Percentiles rank a stretch among this genome's conserved stretches.
phyloP scores from a whole-genome alignment of 257 asterid species.

The Cynanchum wilfordii region DNA sequence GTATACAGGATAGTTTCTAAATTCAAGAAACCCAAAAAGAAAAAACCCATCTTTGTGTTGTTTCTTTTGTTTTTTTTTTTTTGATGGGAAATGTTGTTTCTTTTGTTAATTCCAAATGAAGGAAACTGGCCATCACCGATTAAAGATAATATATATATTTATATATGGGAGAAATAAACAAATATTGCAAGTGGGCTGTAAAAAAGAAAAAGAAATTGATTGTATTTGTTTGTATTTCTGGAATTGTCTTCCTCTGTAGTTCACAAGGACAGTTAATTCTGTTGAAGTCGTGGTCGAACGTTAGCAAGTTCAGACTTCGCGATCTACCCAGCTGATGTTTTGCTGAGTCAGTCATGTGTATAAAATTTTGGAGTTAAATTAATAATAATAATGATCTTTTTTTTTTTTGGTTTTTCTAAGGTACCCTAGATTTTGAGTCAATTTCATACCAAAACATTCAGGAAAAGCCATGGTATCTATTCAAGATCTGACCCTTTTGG shows the following conservation, averaged over 20 bases:
- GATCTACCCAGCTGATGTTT: slow-evolving; percentile 2
- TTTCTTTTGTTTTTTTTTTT: no score
- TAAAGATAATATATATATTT: neutral
- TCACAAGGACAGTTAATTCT: slow-evolving; percentile 27
- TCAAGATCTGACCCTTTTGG: slow-evolving; percentile 33
- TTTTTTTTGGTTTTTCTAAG: neutral
- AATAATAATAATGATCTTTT: neutral
- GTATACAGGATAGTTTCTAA: no score
- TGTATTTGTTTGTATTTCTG: slow-evolving; percentile 12
- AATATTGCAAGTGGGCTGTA: neutral
- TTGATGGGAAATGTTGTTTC: neutral
- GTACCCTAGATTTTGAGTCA: neutral
- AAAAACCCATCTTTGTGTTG: no score
- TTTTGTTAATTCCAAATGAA: neutral
- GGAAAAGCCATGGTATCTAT: neutral
- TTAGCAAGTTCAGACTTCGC: slow-evolving; percentile 1
- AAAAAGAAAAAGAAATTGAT: neutral
- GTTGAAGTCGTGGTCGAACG: slow-evolving; percentile 18
- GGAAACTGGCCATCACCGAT: neutral
- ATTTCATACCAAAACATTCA: neutral
- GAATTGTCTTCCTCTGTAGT: neutral
- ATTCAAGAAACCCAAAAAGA: no score
- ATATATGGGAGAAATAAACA: neutral
- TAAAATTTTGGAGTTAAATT: neutral
- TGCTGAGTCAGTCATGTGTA: slow-evolving; percentile 1